Evolutionary conservation across 1,284 basidiomycete genomes (phyloP).

Genomic region (Butyriboletus pseudospeciosus): DNA sequence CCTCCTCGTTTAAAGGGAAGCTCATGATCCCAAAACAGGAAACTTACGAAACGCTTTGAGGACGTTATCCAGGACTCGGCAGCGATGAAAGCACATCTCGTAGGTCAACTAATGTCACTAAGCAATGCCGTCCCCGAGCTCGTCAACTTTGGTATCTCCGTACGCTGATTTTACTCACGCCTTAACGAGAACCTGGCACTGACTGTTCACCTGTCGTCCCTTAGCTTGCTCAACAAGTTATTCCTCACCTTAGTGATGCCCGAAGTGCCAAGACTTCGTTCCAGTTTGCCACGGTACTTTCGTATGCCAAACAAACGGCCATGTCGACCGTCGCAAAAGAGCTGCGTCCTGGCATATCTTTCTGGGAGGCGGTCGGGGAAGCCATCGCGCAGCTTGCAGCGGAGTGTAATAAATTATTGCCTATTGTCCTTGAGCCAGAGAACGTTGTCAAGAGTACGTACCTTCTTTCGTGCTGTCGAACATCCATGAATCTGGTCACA

Average conservation of each 20-base stretch:
- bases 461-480: neutral
- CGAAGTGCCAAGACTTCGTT: conserved; percentile 73
- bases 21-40: conserved; percentile 45
- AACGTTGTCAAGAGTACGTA: conserved; percentile 72
- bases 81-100: conserved; percentile 67
- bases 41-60: conserved; percentile 79
- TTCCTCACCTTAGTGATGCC: conserved; percentile 73
- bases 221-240: conserved; percentile 82
- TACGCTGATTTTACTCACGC: conserved; percentile 33
- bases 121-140: conserved; percentile 73
- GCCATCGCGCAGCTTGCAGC: conserved; percentile 66
- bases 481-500: neutral
- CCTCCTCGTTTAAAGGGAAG: neutral
- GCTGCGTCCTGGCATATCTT: conserved; percentile 57
- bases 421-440: conserved; percentile 69
- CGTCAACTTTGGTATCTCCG: conserved; percentile 85
- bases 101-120: conserved; percentile 68
- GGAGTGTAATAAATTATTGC: conserved; percentile 67
- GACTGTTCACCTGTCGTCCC: neutral
- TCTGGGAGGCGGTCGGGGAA: conserved; percentile 74
- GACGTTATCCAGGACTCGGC: conserved; percentile 68
- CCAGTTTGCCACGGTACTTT: conserved; percentile 66
- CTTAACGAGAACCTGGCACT: neutral
- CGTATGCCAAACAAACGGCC: conserved; percentile 69
- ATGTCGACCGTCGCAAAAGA: conserved; percentile 67